Evolutionary conservation across 2,329 filamentous ascomycete species (phyloP).

Genomic region (Macrophomina pseudophaseolina): DNA sequence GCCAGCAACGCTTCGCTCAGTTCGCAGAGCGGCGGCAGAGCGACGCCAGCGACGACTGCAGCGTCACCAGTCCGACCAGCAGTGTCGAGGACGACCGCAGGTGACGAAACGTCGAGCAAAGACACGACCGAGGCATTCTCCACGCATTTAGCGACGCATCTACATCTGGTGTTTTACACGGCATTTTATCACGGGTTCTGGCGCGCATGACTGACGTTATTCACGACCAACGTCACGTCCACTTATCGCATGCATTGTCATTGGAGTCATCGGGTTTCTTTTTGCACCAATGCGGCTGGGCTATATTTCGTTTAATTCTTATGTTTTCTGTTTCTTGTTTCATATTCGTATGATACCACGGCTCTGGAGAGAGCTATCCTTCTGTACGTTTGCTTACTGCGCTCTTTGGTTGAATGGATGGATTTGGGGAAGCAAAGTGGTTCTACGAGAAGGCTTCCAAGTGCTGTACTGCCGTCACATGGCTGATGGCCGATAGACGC

Average conservation of each 20-base stretch:
- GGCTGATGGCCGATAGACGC: conserved; percentile 1
- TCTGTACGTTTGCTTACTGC: conserved; percentile 7
- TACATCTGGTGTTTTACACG: conserved; percentile 21
- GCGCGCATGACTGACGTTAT: conserved; percentile 22
- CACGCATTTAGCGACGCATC: conserved; percentile 21
- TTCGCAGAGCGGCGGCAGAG: conserved; percentile 6
- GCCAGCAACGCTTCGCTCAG: conserved; percentile 16
- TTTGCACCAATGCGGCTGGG: not conserved
- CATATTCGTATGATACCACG: conserved; percentile 26
- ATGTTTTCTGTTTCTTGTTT: conserved; percentile 6
- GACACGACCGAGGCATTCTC: conserved; percentile 9
- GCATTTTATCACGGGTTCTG: conserved; percentile 13
- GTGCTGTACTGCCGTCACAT: not conserved
- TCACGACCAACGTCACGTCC: conserved; percentile 21
- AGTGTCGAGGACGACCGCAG: conserved; percentile 3
- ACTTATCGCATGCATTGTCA: conserved; percentile 13
- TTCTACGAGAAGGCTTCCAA: no score
- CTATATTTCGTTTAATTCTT: conserved; percentile 4
- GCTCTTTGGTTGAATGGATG: not conserved
- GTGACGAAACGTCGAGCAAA: conserved; percentile 2
- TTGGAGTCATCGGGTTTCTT: conserved; percentile 8
- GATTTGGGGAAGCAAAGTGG: not conserved
- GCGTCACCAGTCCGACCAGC: conserved; percentile 18
- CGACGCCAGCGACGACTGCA: conserved; percentile 21
- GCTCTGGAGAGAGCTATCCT: conserved; percentile 6